phyloP scores from a whole-genome alignment of 2,329 filamentous ascomycete species.

The Albophoma yamanashiensis region DNA sequence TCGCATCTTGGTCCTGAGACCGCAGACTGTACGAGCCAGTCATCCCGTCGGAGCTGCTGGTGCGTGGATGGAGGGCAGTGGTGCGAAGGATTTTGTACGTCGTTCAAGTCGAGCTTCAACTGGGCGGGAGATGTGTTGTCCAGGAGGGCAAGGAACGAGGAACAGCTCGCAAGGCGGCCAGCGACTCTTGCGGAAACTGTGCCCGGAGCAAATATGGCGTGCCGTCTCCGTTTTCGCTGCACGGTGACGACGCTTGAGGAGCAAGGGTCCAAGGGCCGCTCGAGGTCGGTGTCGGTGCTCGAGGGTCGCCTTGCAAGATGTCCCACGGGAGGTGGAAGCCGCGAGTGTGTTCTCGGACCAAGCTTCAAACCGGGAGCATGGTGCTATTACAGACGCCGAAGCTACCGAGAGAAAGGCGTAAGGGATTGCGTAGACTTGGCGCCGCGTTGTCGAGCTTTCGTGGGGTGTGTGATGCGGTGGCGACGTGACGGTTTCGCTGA shows the following conservation, averaged over 20 bases:
- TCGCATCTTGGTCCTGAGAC: constrained; percentile 16
- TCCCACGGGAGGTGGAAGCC: neutral
- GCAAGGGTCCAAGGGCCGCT: neutral
- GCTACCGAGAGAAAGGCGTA: neutral
- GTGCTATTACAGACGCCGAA: neutral
- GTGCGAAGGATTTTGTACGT: neutral
- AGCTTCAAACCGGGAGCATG: neutral
- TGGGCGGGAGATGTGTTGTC: neutral
- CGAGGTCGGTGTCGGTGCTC: neutral
- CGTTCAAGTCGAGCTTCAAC: neutral
- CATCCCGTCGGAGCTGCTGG: constrained; percentile 12
- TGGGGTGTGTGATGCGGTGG: neutral
- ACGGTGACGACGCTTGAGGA: neutral
- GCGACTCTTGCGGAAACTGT: neutral
- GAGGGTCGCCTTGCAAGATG: neutral
- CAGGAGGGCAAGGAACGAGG: neutral
- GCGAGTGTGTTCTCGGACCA: neutral
- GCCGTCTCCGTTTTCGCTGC: neutral
- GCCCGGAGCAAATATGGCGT: neutral
- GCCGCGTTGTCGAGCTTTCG: neutral
- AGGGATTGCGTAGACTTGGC: neutral
- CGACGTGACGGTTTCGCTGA: neutral
- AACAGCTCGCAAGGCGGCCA: neutral
- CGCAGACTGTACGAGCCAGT: constrained; percentile 14
- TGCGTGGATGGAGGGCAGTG: neutral